Percentiles rank a stretch among this genome's conserved stretches.
Conservation (phyloP, 352 stramenopile species). For the Phytophthora aleatoria region DNA sequence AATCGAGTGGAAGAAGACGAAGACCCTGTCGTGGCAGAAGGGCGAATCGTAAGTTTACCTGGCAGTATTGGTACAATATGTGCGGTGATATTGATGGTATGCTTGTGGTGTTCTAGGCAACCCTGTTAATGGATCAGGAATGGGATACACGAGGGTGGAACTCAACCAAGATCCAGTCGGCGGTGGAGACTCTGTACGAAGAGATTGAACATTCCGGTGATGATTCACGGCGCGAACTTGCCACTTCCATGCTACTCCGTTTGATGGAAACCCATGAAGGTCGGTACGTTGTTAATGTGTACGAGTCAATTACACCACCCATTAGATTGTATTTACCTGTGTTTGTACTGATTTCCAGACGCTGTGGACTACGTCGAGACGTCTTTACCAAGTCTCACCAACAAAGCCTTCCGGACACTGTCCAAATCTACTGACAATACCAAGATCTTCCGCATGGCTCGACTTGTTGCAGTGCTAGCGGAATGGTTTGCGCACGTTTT, state of each 20-base stretch:
- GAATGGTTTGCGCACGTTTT: conserved; percentile 68
- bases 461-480: conserved; percentile 56
- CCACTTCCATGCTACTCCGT: conserved; percentile 71
- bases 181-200: conserved; percentile 70
- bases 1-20: conserved; percentile 30
- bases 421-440: conserved; percentile 57
- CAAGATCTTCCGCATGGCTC: conserved; percentile 59
- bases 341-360: conserved; percentile 23
- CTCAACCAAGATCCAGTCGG: conserved; percentile 54
- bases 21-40: conserved; percentile 38
- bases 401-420: conserved; percentile 73
- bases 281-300: conserved; percentile 33
- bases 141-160: conserved; percentile 82
- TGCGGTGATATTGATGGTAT: conserved; percentile 4
- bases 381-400: conserved; percentile 72
- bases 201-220: conserved; percentile 61
- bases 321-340: background rate
- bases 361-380: conserved; percentile 68
- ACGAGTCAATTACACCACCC: background rate
- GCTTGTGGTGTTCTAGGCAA: conserved; percentile 41
- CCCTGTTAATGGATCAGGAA: conserved; percentile 82
- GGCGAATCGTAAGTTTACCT: conserved; percentile 53
- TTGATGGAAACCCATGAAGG: conserved; percentile 72
- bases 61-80: background rate
- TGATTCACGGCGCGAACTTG: conserved; percentile 49